Percentiles rank a stretch among this genome's conserved stretches.
These are phyloP conservation scores for Sporothrix luriei DNA, from an alignment of 2,329 filamentous ascomycete species.

Conservation along the genomic window DNA sequence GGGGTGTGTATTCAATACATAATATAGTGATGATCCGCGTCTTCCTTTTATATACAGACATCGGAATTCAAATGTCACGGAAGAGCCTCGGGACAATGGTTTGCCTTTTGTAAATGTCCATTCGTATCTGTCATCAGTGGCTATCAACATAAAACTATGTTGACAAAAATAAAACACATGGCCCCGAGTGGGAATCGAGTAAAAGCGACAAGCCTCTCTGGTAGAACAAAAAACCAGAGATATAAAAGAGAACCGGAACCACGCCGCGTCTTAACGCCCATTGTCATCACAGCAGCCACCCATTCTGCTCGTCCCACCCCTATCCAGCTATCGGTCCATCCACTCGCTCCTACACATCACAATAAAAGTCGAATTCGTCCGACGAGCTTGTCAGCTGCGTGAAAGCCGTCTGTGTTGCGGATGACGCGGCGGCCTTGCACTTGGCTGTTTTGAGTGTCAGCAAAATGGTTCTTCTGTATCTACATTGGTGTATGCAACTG, in stretches of 20 bases:
- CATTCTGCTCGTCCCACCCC: background rate
- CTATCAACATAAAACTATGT: background rate
- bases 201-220: background rate
- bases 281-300: background rate
- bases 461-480: too few relatives aligned
- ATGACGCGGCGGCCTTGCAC: constrained; percentile 45
- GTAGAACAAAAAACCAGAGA: background rate
- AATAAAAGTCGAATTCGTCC: constrained; percentile 52
- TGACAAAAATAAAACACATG: too few relatives aligned
- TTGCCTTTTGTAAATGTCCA: too few relatives aligned
- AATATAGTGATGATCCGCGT: too few relatives aligned
- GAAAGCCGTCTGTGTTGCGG: constrained; percentile 42
- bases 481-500: constrained; percentile 36
- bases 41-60: too few relatives aligned
- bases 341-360: constrained; percentile 43
- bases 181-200: background rate
- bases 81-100: too few relatives aligned
- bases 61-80: too few relatives aligned
- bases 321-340: background rate
- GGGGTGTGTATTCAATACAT: background rate
- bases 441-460: constrained; percentile 40
- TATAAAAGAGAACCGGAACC: background rate
- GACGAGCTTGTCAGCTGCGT: constrained; percentile 46
- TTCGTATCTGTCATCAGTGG: background rate
- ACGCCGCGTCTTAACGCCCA: background rate